Evolutionary conservation across 805 yeast species (phyloP), one percentile per base, ranked within the genome.

Genomic region (Yarrowia sp.): DNA sequence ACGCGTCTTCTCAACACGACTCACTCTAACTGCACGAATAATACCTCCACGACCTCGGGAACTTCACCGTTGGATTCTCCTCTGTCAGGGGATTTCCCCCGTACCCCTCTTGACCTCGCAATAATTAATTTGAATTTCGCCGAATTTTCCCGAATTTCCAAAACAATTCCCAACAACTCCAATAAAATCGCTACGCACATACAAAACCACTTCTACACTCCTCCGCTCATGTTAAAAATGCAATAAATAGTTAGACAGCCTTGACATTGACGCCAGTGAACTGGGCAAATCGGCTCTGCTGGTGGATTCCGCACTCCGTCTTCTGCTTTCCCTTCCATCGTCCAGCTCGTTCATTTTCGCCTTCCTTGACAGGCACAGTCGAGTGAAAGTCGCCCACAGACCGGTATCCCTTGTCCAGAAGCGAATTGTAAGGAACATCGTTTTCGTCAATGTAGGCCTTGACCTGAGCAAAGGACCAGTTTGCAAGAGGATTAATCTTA

Each of bases 301-400:
- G 88, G 70, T 93, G 98, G 61, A 93, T 91, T 2, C 98, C 98
- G 75, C 98, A 93, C 72, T 93, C 98, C 0, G 97, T 90, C 77
- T 93, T 93, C 10, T 84, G 80, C 71, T 87, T 82, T 1, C 97
- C 97, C 77, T 88, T 87, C 98, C 98, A 93, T 70, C 98, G 82
- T 0, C 98, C 98, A n/a, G 94, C 84, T 66, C 98, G 82, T 73
- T 93, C 98, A 70, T 93, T 97, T 71, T 90, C 97, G 9, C 96
- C 97, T 46, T 88, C 97, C 7, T 77, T 80, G 10, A 90, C 96
- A 1, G 98, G 97, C 29, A 76, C 84, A 0, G 98, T 93, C 0
- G 96, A 89, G 73, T 93, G 98, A 82, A 92, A 93, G 73, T 93
- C 98, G 1, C 98, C 98, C 14, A 93, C 82, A 0, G 97, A 89